Evolutionary conservation across 805 yeast species (phyloP), one percentile per base, ranked within the genome.

Genomic region (Wickerhamomyces xylosicus): DNA sequence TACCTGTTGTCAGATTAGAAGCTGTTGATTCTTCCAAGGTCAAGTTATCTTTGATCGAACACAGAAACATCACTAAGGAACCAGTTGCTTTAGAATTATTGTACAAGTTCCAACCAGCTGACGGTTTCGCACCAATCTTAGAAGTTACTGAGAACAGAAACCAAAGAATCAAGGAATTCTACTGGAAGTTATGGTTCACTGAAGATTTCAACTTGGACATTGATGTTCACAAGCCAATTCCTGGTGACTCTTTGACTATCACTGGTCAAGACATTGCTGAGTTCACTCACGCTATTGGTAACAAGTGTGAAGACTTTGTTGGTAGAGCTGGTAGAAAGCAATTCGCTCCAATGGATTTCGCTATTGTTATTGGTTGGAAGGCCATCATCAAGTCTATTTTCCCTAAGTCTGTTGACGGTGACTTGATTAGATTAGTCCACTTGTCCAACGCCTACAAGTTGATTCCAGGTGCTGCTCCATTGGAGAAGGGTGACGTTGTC

Each of bases 281-380:
- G 62, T 86, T 92, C 61, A 89, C 95, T 27, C 96, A 89, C 53
- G 97, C 97, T 44, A 85, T 92, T 58, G 97, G 97, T 50, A 92
- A 92, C 74, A 82, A 83, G 49, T 87, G 95, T 63, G 97, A 92
- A 67, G 95, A 94, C 45, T 92, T 87, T 53, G 95, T 89, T 50
- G 73, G 81, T 42, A 79, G 95, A 69, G 75, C 85, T 37, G 92
- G 89, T 47, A 82, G 85, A 62, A 74, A 73, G 47, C 79, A 85
- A 43, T 70, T 78, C 52, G 98, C 97, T 36, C 99, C 99, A 56
- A 90, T 92, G 97, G 99, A 92, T 69, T 92, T 89, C 58, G 97
- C 98, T 37, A 92, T 92, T 61, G 97, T 92, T 42, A 77, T 89
- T 52, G 97, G 98, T 35, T 92, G 99, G 99, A 83, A 82, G 67